Conservation (phyloP, 2,329 filamentous ascomycete species). For the Fusarium torulosum region DNA sequence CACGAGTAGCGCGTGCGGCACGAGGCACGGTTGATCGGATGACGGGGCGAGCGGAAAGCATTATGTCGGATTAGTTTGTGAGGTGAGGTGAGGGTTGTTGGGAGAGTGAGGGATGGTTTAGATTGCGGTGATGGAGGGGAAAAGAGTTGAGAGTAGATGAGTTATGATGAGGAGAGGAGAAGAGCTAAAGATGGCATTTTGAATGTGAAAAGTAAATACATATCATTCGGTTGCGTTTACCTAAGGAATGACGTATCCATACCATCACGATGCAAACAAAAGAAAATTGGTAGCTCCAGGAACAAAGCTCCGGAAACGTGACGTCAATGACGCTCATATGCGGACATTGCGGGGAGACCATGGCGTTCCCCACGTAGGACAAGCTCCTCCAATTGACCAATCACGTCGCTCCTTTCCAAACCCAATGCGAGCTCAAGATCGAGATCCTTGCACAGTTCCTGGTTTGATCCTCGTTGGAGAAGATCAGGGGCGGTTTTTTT, state of each 20-base stretch:
- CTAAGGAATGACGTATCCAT: slow-evolving; percentile 38
- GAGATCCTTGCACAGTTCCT: slow-evolving; percentile 18
- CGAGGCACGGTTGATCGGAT: slow-evolving; percentile 47
- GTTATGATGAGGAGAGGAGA: neutral
- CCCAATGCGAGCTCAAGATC: slow-evolving; percentile 10
- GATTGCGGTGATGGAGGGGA: neutral
- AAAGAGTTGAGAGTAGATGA: neutral
- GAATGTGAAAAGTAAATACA: slow-evolving; percentile 10
- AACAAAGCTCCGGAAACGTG: slow-evolving; percentile 39
- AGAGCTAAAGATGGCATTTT: slow-evolving; percentile 12
- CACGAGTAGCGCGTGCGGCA: slow-evolving; percentile 46
- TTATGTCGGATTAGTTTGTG: slow-evolving; percentile 28
- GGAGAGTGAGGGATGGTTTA: neutral
- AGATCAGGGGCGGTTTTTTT: slow-evolving; percentile 25
- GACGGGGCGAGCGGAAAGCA: slow-evolving; percentile 51
- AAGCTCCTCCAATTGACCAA: slow-evolving; percentile 30
- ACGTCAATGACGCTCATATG: slow-evolving; percentile 47
- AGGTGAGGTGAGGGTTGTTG: no score
- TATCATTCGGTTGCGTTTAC: slow-evolving; percentile 9
- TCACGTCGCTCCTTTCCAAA: neutral
- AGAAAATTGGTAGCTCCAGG: slow-evolving; percentile 20
- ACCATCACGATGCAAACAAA: slow-evolving; percentile 42
- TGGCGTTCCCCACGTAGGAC: slow-evolving; percentile 24
- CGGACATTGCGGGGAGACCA: slow-evolving; percentile 35
- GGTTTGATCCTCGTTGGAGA: slow-evolving; percentile 6